phyloP scores from a whole-genome alignment of 495 filamentous ascomycete species.

The Penicillium desertorum region DNA sequence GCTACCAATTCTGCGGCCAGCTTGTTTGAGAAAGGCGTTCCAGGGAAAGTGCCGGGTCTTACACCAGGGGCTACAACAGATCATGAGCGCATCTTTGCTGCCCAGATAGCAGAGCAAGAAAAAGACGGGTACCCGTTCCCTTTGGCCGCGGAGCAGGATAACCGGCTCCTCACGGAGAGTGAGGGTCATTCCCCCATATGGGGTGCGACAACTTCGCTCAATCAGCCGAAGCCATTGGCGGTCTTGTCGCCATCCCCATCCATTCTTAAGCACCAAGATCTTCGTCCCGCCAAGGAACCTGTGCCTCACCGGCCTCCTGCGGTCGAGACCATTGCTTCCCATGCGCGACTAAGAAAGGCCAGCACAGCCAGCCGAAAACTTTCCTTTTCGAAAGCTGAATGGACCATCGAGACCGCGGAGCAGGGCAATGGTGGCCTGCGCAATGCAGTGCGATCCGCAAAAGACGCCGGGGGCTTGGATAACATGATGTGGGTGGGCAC shows the following conservation, averaged over 20 bases:
- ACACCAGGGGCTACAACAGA: constrained; percentile 62
- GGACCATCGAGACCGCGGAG: constrained; percentile 80
- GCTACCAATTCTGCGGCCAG: constrained; percentile 40
- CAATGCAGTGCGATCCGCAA: constrained; percentile 79
- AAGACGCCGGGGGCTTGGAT: constrained; percentile 58
- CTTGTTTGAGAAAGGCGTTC: constrained; percentile 40
- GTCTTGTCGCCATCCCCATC: constrained; percentile 67
- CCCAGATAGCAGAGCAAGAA: constrained; percentile 31
- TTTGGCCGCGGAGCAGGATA: constrained; percentile 11
- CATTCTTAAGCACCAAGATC: constrained; percentile 65
- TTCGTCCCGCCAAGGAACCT: constrained; percentile 33
- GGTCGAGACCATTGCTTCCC: constrained; percentile 13
- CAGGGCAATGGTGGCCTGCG: constrained; percentile 88
- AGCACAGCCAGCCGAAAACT: constrained; percentile 49
- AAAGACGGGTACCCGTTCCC: constrained; percentile 40
- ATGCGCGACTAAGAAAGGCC: constrained; percentile 15
- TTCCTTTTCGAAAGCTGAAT: constrained; percentile 63
- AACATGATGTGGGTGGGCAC: constrained; percentile 88
- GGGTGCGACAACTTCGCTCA: constrained; percentile 61
- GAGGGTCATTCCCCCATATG: constrained; percentile 56
- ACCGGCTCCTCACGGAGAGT: constrained; percentile 39
- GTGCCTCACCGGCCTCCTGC: constrained; percentile 27
- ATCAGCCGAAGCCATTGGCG: constrained; percentile 72
- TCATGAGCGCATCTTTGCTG: constrained; percentile 60
- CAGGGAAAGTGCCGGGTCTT: constrained; percentile 40